Evolutionary conservation across 2,329 filamentous ascomycete species (phyloP), one percentile per base, ranked within the genome.

Genomic region (Plenodomus biglobosus): DNA sequence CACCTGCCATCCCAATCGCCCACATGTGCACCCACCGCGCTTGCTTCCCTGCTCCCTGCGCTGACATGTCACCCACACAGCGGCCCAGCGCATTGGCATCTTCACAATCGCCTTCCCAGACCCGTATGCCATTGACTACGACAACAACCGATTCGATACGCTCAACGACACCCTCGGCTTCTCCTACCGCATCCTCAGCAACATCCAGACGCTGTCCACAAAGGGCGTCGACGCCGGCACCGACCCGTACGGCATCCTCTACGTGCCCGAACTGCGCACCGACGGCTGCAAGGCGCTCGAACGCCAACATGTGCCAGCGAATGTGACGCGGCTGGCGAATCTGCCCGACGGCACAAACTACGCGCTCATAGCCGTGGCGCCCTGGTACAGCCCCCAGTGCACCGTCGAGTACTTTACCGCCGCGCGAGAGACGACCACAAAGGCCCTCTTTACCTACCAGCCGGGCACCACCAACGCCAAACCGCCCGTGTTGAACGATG

Each of bases 361-460:
- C 69, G 84, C 86, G 46, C 77, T 91, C 42, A 83, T 96, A 59
- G 92, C 88, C 21, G 75, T 96, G 44, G 92, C 90, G 19, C 92
- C 92, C 21, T 97, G 92, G 92, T 84, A 90, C 60, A 87, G 80
- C 53, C 75, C 80, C 7, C 75, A 83, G 20, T 99, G 92, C 67
- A 87, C 89, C 11, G 73, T 79, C 46, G 81, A 86, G 38, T 96
- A 90, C 67, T 79, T 97, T 39, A 73, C 78, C 16, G 75, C 77
- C 11, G 80, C 80, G 17, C 80, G 82, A n/a, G 82, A 85, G 56
- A 79, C 82, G 19, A 42, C 58, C 1, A 78, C 86, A 8, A 80
- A 83, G 36, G 80, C 74, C 17, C 76, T 84, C 44, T 52, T 85
- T n/a, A 81, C 84, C 56, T 85, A 78, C 56, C 69, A 78, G 22